Evolutionary conservation across 768 basidiomycete species (phyloP).

Genomic region (Russula virescens): DNA sequence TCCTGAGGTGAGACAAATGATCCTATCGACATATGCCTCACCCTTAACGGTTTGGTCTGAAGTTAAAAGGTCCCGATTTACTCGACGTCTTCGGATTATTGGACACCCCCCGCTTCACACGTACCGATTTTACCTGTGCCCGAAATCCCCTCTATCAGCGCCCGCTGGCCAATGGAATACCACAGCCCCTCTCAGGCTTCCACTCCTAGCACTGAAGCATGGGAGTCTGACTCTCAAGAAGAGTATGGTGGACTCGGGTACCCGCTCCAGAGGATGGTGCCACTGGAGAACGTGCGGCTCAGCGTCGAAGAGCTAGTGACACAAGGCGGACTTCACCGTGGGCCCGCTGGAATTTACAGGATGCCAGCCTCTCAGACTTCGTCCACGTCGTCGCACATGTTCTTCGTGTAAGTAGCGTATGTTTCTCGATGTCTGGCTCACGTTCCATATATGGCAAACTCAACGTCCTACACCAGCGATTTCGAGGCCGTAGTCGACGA

Average conservation of each 20-base stretch:
- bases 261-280: constrained; percentile 22
- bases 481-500: constrained; percentile 23
- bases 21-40: not conserved
- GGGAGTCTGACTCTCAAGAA: constrained; percentile 1
- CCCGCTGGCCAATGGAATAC: not conserved
- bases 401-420: constrained; percentile 12
- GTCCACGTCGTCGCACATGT: constrained; percentile 19
- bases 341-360: constrained; percentile 2
- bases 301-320: not conserved
- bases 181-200: not conserved
- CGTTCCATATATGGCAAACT: too few species aligned
- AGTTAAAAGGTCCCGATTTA: not conserved
- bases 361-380: constrained; percentile 16
- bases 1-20: not conserved
- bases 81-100: not conserved
- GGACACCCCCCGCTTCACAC: not conserved
- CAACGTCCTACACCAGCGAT: constrained; percentile 1
- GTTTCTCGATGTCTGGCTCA: not conserved
- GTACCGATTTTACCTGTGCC: not conserved
- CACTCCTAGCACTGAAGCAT: too few species aligned
- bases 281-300: constrained; percentile 5
- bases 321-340: not conserved
- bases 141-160: not conserved
- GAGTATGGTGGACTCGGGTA: constrained; percentile 15
- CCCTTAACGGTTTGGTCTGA: too few species aligned